Base-by-base conservation (phyloP, 345 rosid genomes). In the Aquilaria sinensis region DNA sequence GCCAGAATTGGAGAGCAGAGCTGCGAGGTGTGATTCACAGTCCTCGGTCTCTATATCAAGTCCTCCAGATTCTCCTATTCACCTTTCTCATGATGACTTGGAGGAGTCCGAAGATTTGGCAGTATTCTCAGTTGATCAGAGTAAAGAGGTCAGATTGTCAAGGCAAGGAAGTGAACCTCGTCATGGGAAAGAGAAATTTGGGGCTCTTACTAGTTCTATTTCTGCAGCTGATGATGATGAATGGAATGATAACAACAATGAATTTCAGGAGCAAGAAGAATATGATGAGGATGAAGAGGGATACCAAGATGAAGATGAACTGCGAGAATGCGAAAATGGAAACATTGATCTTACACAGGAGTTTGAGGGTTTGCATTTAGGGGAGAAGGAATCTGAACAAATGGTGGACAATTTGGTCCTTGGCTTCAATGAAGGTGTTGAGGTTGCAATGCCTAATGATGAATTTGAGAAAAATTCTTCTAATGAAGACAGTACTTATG, bases 261-360 rank as follows among this genome's bases (percentile, higher is more conserved):
- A 63, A 46, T 58, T 89, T 72, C 96, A 79, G 78, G 96, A 88
- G 75, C 99, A 85, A 77, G 96, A 88, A 81, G 97, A 85, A 80
- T 95, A 91, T 65, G 94, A 91, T 51, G 97, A 91, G 75, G 96
- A 87, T 77, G 97, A 83, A 70, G 91, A 90, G 67, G 97, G 85
- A 49, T 91, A 83, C 65, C 82, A 75, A 64, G 96, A 92, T 75
- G 96, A 85, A 66, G 93, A 88, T 67, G 96, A 90, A 70, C 72
- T 71, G 61, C 89, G 80, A 15, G 94, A 84, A 63, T 90, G 77
- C 72, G 92, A 81, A 69, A 93, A 79, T 66, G 84, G 75, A 62
- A 88, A 85, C 77, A 72, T 74, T 63, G 75, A 76, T 64, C 65
- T 84, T 54, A 58, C 67, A 13, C 80, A 67, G 61, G 89, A 90